phyloP scores from a whole-genome alignment of 2,329 filamentous ascomycete species.

The Emmonsiellopsis sp. region DNA sequence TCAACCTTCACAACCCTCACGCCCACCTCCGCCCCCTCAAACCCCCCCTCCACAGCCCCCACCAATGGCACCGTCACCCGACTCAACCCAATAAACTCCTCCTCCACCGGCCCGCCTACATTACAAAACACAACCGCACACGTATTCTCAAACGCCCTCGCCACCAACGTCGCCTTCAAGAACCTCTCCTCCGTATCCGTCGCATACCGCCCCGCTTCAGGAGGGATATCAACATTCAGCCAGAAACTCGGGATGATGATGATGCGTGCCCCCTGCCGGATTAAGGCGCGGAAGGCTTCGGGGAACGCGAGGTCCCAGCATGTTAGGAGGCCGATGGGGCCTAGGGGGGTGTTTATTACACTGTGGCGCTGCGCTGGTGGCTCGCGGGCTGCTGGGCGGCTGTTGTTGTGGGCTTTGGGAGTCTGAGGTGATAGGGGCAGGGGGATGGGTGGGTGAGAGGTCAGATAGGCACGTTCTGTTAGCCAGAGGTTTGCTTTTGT shows the following conservation, averaged over 20 bases:
- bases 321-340: conserved; percentile 45
- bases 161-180: conserved; percentile 41
- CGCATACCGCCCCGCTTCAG: conserved; percentile 38
- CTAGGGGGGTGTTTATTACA: conserved; percentile 36
- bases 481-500: conserved; percentile 33
- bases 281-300: conserved; percentile 47
- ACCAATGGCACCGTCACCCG: conserved; percentile 46
- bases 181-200: conserved; percentile 42
- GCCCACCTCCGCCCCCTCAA: conserved; percentile 34
- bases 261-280: conserved; percentile 43
- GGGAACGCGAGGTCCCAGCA: conserved; percentile 52
- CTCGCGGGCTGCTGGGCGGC: neutral
- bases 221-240: conserved; percentile 37
- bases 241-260: conserved; percentile 49
- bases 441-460: neutral
- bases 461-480: conserved; percentile 1
- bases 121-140: conserved; percentile 49
- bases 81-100: conserved; percentile 44
- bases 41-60: conserved; percentile 34
- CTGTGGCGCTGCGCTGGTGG: neutral
- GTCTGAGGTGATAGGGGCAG: neutral
- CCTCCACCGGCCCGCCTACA: conserved; percentile 42
- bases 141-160: conserved; percentile 49
- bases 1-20: conserved; percentile 41
- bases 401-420: neutral